Evolutionary conservation across 2,329 filamentous ascomycete genomes (phyloP), one percentile per base, ranked within the genome.

Genomic region (Diaporthe capsici): DNA sequence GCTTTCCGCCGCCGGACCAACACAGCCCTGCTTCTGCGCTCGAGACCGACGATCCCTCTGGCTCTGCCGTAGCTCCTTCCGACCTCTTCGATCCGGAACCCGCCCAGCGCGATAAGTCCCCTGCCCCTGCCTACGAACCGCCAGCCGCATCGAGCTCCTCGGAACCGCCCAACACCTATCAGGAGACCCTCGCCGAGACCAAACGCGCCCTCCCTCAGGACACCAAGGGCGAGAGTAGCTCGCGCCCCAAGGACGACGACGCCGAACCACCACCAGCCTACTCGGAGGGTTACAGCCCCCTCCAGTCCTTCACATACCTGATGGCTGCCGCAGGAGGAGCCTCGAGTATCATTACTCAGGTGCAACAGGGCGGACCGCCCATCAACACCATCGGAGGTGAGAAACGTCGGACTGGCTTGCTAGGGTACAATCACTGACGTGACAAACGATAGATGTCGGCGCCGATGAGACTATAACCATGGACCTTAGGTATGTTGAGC

Each of bases 321-420:
- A 99, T 99, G 97, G 96, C 97, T 86, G 94, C 95, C 84, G 96
- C 96, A 86, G 96, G 96, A 89, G 96, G 96, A 87, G 94, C 96
- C 81, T 94, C 96, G 88, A 98, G 97, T 91, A 98, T 99, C 84
- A 98, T 99, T 87, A 99, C 97, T 86, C 97, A 99, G 88, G 97
- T 99, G 81, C 96, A 98, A 84, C 97, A 99, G 86, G 94, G 94
- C 79, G 96, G 94, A 70, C 94, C 95, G 81, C 94, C 96, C 51
- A 92, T 98, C 80, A 98, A 97, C 85, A 94, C 95, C 73, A 89
- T 98, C 77, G 95, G 94, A 91, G 94, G 94, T 95, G 87, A 82
- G 89, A 77, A 34, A 7, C 9, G 22, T 61, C 74, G 47, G 15
- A n/a, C 42, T 47, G 28, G 63, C 60, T 76, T 76, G 73, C 75